A percentile compares a stretch with the other conserved stretches of the same genome.
These are phyloP conservation scores for Paecilomyces sp. DNA, from an alignment of 2,329 filamentous ascomycete genomes.

Conservation along the genomic window DNA sequence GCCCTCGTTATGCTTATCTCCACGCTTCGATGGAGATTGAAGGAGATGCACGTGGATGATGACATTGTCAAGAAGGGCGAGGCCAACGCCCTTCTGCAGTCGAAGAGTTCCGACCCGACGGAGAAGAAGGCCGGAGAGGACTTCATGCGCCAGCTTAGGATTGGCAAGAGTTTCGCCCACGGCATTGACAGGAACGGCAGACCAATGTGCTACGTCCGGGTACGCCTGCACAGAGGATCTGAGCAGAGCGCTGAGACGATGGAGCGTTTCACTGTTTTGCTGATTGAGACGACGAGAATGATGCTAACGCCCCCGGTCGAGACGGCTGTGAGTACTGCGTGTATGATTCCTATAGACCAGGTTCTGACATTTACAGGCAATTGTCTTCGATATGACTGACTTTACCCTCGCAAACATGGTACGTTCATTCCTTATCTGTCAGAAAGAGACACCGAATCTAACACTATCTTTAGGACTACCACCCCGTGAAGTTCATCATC, in stretches of 20 bases:
- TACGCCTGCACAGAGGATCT: conserved; percentile 70
- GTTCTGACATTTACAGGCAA: conserved; percentile 51
- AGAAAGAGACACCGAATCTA: background rate
- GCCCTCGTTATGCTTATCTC: conserved; percentile 91
- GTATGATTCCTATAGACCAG: conserved; percentile 1
- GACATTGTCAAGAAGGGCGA: conserved; percentile 79
- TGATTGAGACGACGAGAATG: conserved; percentile 90
- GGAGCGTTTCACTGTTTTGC: conserved; percentile 85
- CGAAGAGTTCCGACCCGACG: conserved; percentile 51
- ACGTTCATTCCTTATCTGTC: conserved; percentile 16
- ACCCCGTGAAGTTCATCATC: conserved; percentile 98
- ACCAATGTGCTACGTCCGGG: conserved; percentile 80
- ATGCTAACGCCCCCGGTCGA: conserved; percentile 73
- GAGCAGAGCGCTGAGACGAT: conserved; percentile 77
- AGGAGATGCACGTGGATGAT: conserved; percentile 80
- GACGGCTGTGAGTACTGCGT: conserved; percentile 65
- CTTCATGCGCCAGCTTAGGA: conserved; percentile 73
- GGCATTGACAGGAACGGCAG: conserved; percentile 76
- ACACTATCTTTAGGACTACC: conserved; percentile 60
- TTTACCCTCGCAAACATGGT: conserved; percentile 95
- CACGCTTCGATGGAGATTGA: conserved; percentile 83
- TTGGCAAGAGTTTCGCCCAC: conserved; percentile 91
- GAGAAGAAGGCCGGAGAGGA: conserved; percentile 65
- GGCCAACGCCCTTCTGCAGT: conserved; percentile 54
- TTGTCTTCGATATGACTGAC: conserved; percentile 92